Base-by-base conservation (phyloP, 352 stramenopile species). In the Pythium scleroteichum region DNA sequence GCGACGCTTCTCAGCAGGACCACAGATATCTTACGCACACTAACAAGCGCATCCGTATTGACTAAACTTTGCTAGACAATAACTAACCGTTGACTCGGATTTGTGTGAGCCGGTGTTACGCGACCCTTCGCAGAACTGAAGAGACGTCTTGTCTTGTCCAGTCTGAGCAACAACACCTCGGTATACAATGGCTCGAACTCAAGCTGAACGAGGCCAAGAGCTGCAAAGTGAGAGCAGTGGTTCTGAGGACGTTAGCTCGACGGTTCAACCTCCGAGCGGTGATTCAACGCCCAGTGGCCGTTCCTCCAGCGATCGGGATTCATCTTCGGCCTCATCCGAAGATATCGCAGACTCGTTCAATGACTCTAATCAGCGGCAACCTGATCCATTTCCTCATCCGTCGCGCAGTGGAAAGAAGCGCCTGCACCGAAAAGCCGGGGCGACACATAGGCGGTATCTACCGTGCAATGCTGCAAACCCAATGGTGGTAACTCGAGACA, bases 1-100 rank as follows among this genome's bases (percentile, higher is more conserved):
- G 68, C 65, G 68, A 79, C 59, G 74, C 78, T 0, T 85, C 78
- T 0, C 79, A 85, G 57, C 53, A 69, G 33, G 45, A 85, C 32
- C 65, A 62, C n/a, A 72, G 78, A 13, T 88, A 90, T 64, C 66
- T 88, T 42, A 79, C 80, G 2, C 78, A 90, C 55, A 79, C 56
- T 45, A 90, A n/a, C n/a, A n/a, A 90, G 62, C 77, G 79, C 10
- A 52, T 64, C 40, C 64, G 64, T 35, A 57, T 71, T 32, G 64
- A 71, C 42, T 71, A 38, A 66, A 13, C 44, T 19, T 45, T n/a
- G n/a, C n/a, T n/a, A n/a, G n/a, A n/a, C n/a, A n/a, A n/a, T n/a
- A n/a, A n/a, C n/a, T n/a, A n/a, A n/a, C n/a, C n/a, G n/a, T n/a
- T n/a, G n/a, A n/a, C n/a, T n/a, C n/a, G n/a, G n/a, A n/a, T n/a